These are phyloP conservation scores for Candida sojae DNA, from an alignment of 1,139 yeast genomes.

Conservation along the genomic window DNA sequence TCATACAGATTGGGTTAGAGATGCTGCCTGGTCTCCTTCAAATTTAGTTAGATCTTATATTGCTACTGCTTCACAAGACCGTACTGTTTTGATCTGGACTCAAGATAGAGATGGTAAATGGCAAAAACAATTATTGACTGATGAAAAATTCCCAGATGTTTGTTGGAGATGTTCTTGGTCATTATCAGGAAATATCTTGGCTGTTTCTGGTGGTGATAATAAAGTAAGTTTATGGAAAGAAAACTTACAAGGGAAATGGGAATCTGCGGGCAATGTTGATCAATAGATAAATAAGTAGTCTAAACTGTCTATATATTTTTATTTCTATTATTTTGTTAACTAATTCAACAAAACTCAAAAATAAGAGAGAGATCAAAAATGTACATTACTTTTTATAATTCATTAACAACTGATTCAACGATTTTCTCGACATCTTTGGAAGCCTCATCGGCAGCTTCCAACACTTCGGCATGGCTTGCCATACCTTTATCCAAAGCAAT, in stretches of 20 bases:
- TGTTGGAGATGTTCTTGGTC: constrained; percentile 99
- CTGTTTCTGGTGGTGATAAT: constrained; percentile 95
- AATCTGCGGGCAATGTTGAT: constrained; percentile 91
- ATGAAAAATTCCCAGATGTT: constrained; percentile 90
- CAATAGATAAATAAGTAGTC: constrained; percentile 39
- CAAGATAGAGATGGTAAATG: constrained; percentile 68
- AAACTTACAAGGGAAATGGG: constrained; percentile 92
- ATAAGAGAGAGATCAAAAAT: background rate
- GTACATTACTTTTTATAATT: constrained; percentile 21
- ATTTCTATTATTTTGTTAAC: too few relatives aligned
- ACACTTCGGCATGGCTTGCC: constrained; percentile 89
- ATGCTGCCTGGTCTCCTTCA: constrained; percentile 97
- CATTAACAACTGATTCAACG: constrained; percentile 63
- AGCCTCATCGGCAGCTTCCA: constrained; percentile 79
- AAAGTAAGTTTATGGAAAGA: constrained; percentile 97
- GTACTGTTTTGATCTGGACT: constrained; percentile 93
- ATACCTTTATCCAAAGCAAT: constrained; percentile 66
- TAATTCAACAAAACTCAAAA: background rate
- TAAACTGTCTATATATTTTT: background rate
- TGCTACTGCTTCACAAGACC: constrained; percentile 98
- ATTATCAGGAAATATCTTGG: constrained; percentile 89
- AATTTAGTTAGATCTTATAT: constrained; percentile 83
- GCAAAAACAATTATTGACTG: constrained; percentile 75
- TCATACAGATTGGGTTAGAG: constrained; percentile 98
- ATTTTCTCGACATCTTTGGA: constrained; percentile 76